Evolutionary conservation across 2,329 filamentous ascomycete genomes (phyloP).

Genomic region (Rutstroemia sp.): DNA sequence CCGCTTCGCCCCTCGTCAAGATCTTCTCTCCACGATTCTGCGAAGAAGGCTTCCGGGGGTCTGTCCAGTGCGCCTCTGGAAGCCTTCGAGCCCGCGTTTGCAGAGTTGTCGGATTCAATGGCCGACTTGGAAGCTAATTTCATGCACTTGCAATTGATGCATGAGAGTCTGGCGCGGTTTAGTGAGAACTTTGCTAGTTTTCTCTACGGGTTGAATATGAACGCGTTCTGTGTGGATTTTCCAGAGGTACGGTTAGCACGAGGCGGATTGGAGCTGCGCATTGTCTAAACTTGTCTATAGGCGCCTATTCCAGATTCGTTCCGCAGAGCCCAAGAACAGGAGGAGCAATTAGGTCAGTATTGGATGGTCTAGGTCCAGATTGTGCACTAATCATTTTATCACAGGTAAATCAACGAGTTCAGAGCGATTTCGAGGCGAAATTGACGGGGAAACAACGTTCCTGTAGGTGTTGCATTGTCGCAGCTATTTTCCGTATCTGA

Average conservation of each 20-base stretch:
- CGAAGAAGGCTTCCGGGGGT: conserved; percentile 43
- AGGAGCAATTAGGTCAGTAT: conserved; percentile 40
- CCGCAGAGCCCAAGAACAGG: conserved; percentile 52
- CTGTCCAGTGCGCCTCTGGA: conserved; percentile 65
- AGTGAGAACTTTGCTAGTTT: conserved; percentile 95
- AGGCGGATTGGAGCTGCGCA: not conserved
- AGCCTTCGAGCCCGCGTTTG: conserved; percentile 80
- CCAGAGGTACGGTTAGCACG: conserved; percentile 61
- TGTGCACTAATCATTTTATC: conserved; percentile 3
- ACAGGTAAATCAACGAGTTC: conserved; percentile 30
- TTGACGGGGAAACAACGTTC: conserved; percentile 72
- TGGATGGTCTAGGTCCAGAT: not conserved
- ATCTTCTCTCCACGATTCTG: conserved; percentile 72
- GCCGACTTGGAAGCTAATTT: conserved; percentile 95
- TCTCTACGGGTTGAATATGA: conserved; percentile 96
- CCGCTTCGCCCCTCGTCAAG: conserved; percentile 86
- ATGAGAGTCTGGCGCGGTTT: conserved; percentile 87
- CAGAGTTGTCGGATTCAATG: conserved; percentile 88
- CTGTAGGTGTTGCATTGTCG: conserved; percentile 46
- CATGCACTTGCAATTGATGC: conserved; percentile 94
- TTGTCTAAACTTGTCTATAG: conserved; percentile 35
- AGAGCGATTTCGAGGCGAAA: conserved; percentile 31
- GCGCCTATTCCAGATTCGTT: conserved; percentile 82
- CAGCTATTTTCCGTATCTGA: conserved; percentile 10
- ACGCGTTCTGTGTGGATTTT: conserved; percentile 97